phyloP scores from a whole-genome alignment of 202 grass and related monocot genomes.

The Cymbopogon flexuosus region DNA sequence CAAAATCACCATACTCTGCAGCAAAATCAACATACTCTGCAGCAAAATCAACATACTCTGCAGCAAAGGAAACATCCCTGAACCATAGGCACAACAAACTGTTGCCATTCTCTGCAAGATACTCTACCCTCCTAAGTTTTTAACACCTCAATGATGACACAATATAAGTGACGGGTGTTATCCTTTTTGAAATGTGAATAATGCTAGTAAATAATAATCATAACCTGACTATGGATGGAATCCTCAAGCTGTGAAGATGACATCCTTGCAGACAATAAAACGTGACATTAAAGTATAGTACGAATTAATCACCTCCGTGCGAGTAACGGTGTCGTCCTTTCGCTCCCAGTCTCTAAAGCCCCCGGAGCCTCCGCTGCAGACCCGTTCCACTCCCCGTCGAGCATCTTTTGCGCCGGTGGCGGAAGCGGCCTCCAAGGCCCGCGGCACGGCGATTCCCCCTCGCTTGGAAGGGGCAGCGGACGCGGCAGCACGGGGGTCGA shows the following conservation, averaged over 20 bases:
- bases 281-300: background rate
- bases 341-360: constrained; percentile 22
- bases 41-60: background rate
- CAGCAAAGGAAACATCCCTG: background rate
- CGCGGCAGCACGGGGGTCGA: constrained; percentile 44
- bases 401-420: constrained; percentile 27
- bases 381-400: constrained; percentile 25
- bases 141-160: background rate
- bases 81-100: constrained; percentile 11
- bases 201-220: background rate
- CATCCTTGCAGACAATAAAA: background rate
- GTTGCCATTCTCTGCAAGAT: background rate
- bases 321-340: constrained; percentile 31
- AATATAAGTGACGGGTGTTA: background rate
- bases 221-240: background rate
- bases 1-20: background rate
- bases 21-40: background rate
- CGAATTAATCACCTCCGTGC: constrained; percentile 31
- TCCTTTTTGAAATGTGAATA: constrained; percentile 8
- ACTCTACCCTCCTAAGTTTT: background rate
- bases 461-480: constrained; percentile 43
- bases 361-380: constrained; percentile 3
- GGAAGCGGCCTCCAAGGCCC: constrained; percentile 32
- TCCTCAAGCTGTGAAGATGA: background rate
- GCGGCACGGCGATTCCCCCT: constrained; percentile 16